Conservation (phyloP, 2,329 filamentous ascomycete species). For the Scleromitrula shiraiana region DNA sequence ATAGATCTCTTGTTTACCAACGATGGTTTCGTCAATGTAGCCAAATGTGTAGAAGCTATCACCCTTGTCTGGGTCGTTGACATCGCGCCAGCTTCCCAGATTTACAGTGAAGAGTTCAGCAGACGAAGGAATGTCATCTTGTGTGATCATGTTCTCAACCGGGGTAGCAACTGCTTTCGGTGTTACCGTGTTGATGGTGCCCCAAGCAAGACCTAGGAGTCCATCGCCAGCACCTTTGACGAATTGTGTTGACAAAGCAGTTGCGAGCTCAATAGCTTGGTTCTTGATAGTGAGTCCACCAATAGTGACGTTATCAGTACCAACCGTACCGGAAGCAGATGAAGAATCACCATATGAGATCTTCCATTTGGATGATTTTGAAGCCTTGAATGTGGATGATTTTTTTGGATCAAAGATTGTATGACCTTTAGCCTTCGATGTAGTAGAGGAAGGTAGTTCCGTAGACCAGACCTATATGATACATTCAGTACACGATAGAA, state of each 20-base stretch:
- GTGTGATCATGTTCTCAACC: constrained; percentile 60
- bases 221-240: constrained; percentile 50
- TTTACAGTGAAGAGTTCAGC: constrained; percentile 51
- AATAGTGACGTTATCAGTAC: constrained; percentile 52
- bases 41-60: constrained; percentile 67
- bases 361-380: constrained; percentile 47
- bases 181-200: constrained; percentile 54
- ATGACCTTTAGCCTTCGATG: constrained; percentile 35
- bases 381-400: constrained; percentile 50
- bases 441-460: constrained; percentile 34
- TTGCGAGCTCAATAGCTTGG: constrained; percentile 59
- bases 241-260: constrained; percentile 50
- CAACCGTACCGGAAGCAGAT: constrained; percentile 56
- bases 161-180: constrained; percentile 50
- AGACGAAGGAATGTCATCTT: constrained; percentile 41
- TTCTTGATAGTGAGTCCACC: constrained; percentile 53
- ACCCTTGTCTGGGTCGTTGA: constrained; percentile 32
- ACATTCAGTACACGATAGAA: constrained; percentile 11
- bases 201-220: constrained; percentile 58
- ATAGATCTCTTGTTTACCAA: constrained; percentile 45
- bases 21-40: constrained; percentile 56
- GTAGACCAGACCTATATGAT: constrained; percentile 45
- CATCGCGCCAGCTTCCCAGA: constrained; percentile 46
- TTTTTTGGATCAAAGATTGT: constrained; percentile 51
- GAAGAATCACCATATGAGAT: constrained; percentile 63